These are phyloP conservation scores for Penicillium fuscoglaucum DNA, from an alignment of 2,329 filamentous ascomycete genomes.

Conservation along the genomic window DNA sequence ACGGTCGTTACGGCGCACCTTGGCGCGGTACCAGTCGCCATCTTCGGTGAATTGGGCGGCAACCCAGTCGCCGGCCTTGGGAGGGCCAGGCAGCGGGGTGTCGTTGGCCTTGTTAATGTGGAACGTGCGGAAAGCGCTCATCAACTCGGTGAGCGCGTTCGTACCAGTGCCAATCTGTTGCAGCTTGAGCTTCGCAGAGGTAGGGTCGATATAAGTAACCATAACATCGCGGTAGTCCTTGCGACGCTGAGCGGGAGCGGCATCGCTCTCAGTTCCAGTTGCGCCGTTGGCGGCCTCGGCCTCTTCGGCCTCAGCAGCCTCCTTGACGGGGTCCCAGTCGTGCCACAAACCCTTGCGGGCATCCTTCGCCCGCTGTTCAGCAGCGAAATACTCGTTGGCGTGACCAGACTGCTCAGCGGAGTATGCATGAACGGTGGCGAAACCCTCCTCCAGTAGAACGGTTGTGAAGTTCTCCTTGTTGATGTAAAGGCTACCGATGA, in stretches of 20 bases:
- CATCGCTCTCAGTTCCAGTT: constrained; percentile 56
- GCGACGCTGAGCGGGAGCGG: constrained; percentile 57
- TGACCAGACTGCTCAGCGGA: constrained; percentile 95
- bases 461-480: constrained; percentile 96
- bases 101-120: constrained; percentile 82
- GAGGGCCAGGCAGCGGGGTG: constrained; percentile 68
- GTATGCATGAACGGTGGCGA: constrained; percentile 89
- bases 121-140: constrained; percentile 88
- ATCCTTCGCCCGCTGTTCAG: constrained; percentile 87
- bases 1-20: constrained; percentile 88
- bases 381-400: constrained; percentile 79
- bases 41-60: constrained; percentile 89
- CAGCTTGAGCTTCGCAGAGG: constrained; percentile 79
- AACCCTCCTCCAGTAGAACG: constrained; percentile 85
- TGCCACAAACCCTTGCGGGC: constrained; percentile 86
- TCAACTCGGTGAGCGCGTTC: constrained; percentile 78
- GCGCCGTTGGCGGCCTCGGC: constrained; percentile 49
- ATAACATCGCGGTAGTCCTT: constrained; percentile 94
- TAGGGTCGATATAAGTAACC: constrained; percentile 80
- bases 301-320: constrained; percentile 62
- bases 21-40: constrained; percentile 90
- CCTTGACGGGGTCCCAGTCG: constrained; percentile 88
- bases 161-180: constrained; percentile 89
- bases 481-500: constrained; percentile 92
- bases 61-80: constrained; percentile 89